Evolutionary conservation across 129 eudicot genomes (phyloP).

Genomic region (Flaveria ramosissima): DNA sequence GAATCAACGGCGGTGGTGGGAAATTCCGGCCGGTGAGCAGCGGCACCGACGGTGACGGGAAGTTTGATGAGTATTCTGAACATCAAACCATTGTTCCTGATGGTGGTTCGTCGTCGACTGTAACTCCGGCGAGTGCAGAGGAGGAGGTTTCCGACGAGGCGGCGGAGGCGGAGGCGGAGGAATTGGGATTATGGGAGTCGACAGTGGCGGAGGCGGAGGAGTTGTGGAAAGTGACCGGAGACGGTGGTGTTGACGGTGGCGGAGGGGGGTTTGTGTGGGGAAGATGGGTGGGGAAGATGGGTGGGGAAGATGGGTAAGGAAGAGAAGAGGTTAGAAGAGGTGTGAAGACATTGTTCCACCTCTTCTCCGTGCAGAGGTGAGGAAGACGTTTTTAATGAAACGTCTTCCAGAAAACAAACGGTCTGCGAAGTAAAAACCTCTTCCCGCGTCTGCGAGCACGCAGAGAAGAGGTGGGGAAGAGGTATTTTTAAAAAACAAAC

Average conservation of each 20-base stretch:
- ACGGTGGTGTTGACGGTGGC: constrained; percentile 55
- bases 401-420: no score
- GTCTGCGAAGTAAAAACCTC: no score
- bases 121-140: constrained; percentile 35
- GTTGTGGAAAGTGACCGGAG: constrained; percentile 46
- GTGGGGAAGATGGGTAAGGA: no score
- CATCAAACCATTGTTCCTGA: constrained; percentile 39
- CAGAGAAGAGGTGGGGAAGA: no score
- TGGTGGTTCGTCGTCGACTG: constrained; percentile 26
- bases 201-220: constrained; percentile 60
- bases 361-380: no score
- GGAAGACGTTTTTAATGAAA: no score
- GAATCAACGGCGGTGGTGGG: constrained; percentile 80
- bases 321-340: no score
- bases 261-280: constrained; percentile 55
- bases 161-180: constrained; percentile 50
- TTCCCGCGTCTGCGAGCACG: no score
- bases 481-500: no score
- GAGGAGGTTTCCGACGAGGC: constrained; percentile 53
- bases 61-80: constrained; percentile 34
- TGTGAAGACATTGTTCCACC: no score
- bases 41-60: constrained; percentile 73
- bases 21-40: constrained; percentile 48
- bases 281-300: no score
- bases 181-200: constrained; percentile 60